Percentiles rank a stretch among this genome's conserved stretches.
Evolutionary conservation across 176 grass and related monocot genomes (phyloP).

Genomic region (Chloris gayana): DNA sequence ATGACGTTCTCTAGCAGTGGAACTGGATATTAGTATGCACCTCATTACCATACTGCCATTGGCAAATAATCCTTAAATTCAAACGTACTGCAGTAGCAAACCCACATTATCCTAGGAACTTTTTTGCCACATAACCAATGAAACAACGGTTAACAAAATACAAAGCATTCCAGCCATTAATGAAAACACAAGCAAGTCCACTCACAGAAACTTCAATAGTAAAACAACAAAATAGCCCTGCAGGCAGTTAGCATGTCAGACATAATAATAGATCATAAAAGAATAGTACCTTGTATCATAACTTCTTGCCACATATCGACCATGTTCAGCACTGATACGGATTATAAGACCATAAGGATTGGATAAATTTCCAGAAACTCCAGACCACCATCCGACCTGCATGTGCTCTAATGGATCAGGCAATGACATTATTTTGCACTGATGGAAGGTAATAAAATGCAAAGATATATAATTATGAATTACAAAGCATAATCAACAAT

Average conservation of each 20-base stretch:
- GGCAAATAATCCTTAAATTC: background rate
- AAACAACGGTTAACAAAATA: slow-evolving; percentile 16
- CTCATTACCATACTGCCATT: slow-evolving; percentile 16
- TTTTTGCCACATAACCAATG: background rate
- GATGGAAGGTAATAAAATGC: slow-evolving; percentile 36
- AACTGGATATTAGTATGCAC: background rate
- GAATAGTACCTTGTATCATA: slow-evolving; percentile 81
- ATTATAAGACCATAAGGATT: slow-evolving; percentile 95
- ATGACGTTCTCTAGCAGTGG: background rate
- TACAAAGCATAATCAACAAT: slow-evolving; percentile 16
- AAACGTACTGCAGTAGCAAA: slow-evolving; percentile 14
- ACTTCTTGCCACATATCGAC: slow-evolving; percentile 95
- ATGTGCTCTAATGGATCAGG: slow-evolving; percentile 45
- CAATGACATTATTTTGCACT: slow-evolving; percentile 41
- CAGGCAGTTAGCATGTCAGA: background rate
- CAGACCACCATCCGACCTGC: slow-evolving; percentile 98
- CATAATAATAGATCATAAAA: slow-evolving; percentile 1
- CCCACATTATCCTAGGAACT: background rate
- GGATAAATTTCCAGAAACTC: slow-evolving; percentile 73
- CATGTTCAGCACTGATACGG: slow-evolving; percentile 83
- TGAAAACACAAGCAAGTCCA: background rate
- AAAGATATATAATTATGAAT: slow-evolving; percentile 18
- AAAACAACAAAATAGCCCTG: no score
- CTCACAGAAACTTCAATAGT: no score
- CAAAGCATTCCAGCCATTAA: slow-evolving; percentile 16